These are phyloP conservation scores for Hypholoma fasciculare DNA, from an alignment of 768 basidiomycete genomes.

Conservation along the genomic window DNA sequence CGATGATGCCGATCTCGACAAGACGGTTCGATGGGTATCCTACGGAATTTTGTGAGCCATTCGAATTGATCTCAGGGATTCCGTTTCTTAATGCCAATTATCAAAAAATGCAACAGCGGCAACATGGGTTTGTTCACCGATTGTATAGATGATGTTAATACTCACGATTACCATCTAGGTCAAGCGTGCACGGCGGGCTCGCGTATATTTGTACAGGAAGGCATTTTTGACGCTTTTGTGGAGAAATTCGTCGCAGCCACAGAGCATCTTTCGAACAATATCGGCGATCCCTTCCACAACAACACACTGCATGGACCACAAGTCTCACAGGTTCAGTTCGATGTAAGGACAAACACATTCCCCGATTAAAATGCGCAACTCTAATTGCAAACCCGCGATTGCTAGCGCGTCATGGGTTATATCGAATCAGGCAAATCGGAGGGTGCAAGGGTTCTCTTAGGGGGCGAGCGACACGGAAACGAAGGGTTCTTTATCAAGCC, in stretches of 20 bases:
- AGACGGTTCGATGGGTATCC: slow-evolving; percentile 71
- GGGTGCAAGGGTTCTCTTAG: slow-evolving; percentile 66
- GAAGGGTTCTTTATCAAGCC: slow-evolving; percentile 69
- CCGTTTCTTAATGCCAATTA: not conserved
- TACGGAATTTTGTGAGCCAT: slow-evolving; percentile 70
- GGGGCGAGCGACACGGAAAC: slow-evolving; percentile 56
- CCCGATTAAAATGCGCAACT: not conserved
- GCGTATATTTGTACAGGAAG: slow-evolving; percentile 78
- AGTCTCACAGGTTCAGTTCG: slow-evolving; percentile 66
- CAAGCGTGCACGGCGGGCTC: slow-evolving; percentile 83
- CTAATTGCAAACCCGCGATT: slow-evolving; percentile 9
- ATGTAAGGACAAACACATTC: slow-evolving; percentile 37
- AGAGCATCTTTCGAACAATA: slow-evolving; percentile 35
- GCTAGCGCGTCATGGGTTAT: slow-evolving; percentile 72
- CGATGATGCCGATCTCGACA: slow-evolving; percentile 70
- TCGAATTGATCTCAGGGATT: not conserved
- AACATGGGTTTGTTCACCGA: slow-evolving; percentile 3
- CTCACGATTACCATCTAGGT: slow-evolving; percentile 34
- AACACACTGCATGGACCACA: slow-evolving; percentile 71
- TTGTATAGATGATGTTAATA: slow-evolving; percentile 4
- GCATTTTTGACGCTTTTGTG: slow-evolving; percentile 80
- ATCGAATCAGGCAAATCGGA: slow-evolving; percentile 73
- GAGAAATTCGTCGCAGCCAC: slow-evolving; percentile 45
- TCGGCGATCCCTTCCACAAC: slow-evolving; percentile 63
- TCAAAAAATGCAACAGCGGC: not conserved